These are phyloP conservation scores for Diaporthe sp. DNA, from an alignment of 2,329 filamentous ascomycete genomes.

Conservation along the genomic window DNA sequence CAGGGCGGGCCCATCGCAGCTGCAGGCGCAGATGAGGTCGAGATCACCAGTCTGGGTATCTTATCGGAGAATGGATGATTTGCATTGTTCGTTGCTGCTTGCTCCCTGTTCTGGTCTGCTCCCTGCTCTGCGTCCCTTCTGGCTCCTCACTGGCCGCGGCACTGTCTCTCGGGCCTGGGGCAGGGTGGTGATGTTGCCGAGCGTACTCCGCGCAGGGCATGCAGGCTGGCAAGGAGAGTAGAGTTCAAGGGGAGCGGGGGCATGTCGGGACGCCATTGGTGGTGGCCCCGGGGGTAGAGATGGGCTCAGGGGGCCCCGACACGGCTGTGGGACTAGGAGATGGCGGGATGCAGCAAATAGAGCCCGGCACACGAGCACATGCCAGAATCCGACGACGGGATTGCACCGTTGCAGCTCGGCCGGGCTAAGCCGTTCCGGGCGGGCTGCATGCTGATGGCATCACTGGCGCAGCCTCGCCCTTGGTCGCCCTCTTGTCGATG, in stretches of 20 bases:
- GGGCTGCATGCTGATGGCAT: conserved; percentile 24
- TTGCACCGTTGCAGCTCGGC: conserved; percentile 33
- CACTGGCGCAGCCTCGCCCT: conserved; percentile 9
- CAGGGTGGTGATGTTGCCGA: conserved; percentile 25
- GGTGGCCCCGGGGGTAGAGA: conserved; percentile 8
- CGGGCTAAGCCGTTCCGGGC: conserved; percentile 37
- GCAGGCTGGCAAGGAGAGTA: conserved; percentile 21
- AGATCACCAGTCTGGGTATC: conserved; percentile 11
- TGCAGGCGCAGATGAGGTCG: conserved; percentile 17
- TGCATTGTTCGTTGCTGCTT: conserved; percentile 27
- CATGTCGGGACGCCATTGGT: conserved; percentile 26
- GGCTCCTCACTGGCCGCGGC: conserved; percentile 6
- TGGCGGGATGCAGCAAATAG: conserved; percentile 32
- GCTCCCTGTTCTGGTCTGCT: background rate
- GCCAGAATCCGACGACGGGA: conserved; percentile 38
- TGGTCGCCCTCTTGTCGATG: background rate
- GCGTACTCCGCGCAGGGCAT: conserved; percentile 28
- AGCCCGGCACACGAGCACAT: conserved; percentile 40
- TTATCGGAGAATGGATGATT: conserved; percentile 25
- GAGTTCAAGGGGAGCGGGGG: conserved; percentile 31
- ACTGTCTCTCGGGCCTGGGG: background rate
- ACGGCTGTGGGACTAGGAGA: conserved; percentile 30
- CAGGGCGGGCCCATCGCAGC: conserved; percentile 21
- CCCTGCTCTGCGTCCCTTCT: conserved; percentile 14
- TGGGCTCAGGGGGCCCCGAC: conserved; percentile 25